phyloP scores from a whole-genome alignment of 1,139 yeast species.

The Kodamaea arcana region DNA sequence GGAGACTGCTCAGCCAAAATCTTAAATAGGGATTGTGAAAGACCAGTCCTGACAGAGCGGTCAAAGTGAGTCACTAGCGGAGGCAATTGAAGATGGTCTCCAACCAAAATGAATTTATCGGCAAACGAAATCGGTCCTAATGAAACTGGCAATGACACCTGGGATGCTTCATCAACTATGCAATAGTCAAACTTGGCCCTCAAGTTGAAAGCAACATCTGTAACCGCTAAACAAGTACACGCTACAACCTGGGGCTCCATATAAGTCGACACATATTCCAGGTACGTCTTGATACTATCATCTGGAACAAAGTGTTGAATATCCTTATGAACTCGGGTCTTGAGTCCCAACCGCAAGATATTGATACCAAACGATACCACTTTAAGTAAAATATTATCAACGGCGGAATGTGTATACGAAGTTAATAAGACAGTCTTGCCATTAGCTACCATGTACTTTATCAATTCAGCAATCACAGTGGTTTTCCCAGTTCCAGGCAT shows the following conservation, averaged over 20 bases:
- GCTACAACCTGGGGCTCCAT: slow-evolving; percentile 74
- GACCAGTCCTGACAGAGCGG: slow-evolving; percentile 53
- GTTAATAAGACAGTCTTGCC: slow-evolving; percentile 72
- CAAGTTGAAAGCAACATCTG: slow-evolving; percentile 54
- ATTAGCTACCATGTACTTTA: slow-evolving; percentile 52
- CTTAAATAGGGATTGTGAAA: slow-evolving; percentile 77
- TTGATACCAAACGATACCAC: slow-evolving; percentile 44
- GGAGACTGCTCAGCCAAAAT: slow-evolving; percentile 71
- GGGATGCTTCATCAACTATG: slow-evolving; percentile 95
- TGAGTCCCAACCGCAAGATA: slow-evolving; percentile 56
- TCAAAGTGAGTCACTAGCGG: slow-evolving; percentile 70
- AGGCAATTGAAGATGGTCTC: slow-evolving; percentile 91
- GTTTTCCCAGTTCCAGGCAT: slow-evolving; percentile 99
- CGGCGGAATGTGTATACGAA: slow-evolving; percentile 93
- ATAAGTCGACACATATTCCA: slow-evolving; percentile 44
- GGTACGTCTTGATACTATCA: slow-evolving; percentile 35
- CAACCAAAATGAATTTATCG: slow-evolving; percentile 80
- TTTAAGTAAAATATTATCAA: slow-evolving; percentile 83
- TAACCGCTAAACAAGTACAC: slow-evolving; percentile 78
- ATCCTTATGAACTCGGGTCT: slow-evolving; percentile 57
- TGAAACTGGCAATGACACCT: slow-evolving; percentile 85
- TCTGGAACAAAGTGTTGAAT: slow-evolving; percentile 53
- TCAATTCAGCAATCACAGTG: slow-evolving; percentile 78
- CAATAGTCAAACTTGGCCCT: slow-evolving; percentile 79
- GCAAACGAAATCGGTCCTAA: slow-evolving; percentile 81